phyloP scores from a whole-genome alignment of 768 basidiomycete species.

The Tulasnella sp. region DNA sequence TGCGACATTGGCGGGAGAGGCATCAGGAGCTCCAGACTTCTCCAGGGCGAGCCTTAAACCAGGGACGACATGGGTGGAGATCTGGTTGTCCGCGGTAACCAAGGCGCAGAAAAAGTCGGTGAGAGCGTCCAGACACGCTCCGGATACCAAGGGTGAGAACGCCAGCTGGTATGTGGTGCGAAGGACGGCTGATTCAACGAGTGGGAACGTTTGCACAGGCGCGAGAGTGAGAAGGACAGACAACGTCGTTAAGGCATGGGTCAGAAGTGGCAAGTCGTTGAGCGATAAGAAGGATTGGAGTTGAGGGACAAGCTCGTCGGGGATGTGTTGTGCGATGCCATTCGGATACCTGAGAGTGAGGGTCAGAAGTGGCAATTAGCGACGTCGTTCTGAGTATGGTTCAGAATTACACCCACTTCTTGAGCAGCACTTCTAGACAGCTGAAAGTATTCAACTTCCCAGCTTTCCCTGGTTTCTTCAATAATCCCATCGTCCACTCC shows the following conservation, averaged over 20 bases:
- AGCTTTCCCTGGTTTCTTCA: slow-evolving; percentile 72
- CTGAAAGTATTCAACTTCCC: slow-evolving; percentile 78
- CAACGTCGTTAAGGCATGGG: slow-evolving; percentile 62
- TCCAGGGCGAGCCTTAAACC: slow-evolving; percentile 63
- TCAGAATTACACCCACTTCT: slow-evolving; percentile 45
- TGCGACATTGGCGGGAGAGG: slow-evolving; percentile 63
- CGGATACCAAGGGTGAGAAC: slow-evolving; percentile 73
- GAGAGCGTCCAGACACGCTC: slow-evolving; percentile 73
- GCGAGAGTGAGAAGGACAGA: slow-evolving; percentile 65
- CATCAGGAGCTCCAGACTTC: slow-evolving; percentile 57
- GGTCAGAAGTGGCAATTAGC: neutral
- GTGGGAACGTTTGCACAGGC: slow-evolving; percentile 65
- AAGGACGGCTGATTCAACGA: slow-evolving; percentile 67
- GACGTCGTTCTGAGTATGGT: neutral
- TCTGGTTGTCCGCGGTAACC: slow-evolving; percentile 76
- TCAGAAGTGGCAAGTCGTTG: slow-evolving; percentile 71
- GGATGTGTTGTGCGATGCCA: slow-evolving; percentile 54
- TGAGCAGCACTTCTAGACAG: slow-evolving; percentile 67
- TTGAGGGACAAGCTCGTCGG: slow-evolving; percentile 61
- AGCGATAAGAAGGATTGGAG: slow-evolving; percentile 71
- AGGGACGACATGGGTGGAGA: slow-evolving; percentile 76
- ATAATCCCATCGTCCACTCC: slow-evolving; percentile 66
- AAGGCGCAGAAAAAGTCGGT: slow-evolving; percentile 77
- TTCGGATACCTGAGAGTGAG: slow-evolving; percentile 42
- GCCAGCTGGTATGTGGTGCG: slow-evolving; percentile 63